These are phyloP conservation scores for Paraphaeosphaeria sporulosa DNA, from an alignment of 2,329 filamentous ascomycete genomes.

Conservation along the genomic window DNA sequence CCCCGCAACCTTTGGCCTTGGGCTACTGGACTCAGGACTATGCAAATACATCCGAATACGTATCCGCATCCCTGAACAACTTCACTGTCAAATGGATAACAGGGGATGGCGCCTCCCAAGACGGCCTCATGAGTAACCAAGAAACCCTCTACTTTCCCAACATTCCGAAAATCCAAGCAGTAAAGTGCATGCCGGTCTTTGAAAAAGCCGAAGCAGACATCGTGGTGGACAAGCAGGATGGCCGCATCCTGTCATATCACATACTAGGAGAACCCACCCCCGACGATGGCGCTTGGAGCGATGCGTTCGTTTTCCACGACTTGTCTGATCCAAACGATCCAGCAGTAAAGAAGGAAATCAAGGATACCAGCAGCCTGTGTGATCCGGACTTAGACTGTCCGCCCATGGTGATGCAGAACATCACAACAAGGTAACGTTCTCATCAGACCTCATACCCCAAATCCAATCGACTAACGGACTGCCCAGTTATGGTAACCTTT, in stretches of 20 bases:
- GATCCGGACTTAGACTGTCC: not conserved
- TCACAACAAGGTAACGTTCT: constrained; percentile 17
- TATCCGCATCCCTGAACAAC: constrained; percentile 10
- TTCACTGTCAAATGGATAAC: constrained; percentile 22
- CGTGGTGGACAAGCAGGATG: constrained; percentile 14
- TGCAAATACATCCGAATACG: not conserved
- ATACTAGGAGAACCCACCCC: constrained; percentile 15
- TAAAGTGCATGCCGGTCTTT: constrained; percentile 25
- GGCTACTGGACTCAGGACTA: constrained; percentile 22
- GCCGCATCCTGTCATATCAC: constrained; percentile 15
- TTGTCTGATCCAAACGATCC: constrained; percentile 12
- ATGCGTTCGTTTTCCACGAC: constrained; percentile 17
- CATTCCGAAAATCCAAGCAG: constrained; percentile 16
- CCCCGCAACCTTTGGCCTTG: not conserved
- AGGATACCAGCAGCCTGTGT: not conserved
- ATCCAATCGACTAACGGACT: not conserved
- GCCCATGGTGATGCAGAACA: constrained; percentile 6
- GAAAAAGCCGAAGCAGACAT: constrained; percentile 20
- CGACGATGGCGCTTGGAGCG: constrained; percentile 15
- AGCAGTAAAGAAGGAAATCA: constrained; percentile 2
- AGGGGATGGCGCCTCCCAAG: constrained; percentile 12
- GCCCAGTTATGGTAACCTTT: constrained; percentile 22
- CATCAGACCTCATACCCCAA: not conserved
- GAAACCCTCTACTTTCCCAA: constrained; percentile 11
- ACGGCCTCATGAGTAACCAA: not conserved